Conservation (phyloP, 2,329 filamentous ascomycete species). For the Aspergillus clavatus region DNA sequence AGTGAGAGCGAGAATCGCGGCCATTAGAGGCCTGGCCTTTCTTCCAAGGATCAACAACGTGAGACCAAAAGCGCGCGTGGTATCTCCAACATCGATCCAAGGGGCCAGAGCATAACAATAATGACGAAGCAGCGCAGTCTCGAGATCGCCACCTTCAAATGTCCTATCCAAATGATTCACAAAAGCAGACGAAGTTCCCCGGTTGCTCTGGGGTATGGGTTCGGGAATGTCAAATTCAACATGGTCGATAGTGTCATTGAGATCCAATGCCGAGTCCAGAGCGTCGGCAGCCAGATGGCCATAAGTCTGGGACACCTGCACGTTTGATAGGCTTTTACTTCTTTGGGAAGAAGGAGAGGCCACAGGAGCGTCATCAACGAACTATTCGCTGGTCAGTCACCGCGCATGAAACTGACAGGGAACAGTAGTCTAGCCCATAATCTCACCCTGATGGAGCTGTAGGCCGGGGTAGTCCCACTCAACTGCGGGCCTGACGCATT, state of each 20-base stretch:
- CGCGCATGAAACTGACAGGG: neutral
- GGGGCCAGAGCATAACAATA: constrained; percentile 22
- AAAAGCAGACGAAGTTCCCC: neutral
- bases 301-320: no score
- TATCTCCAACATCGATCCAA: constrained; percentile 24
- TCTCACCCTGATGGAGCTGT: constrained; percentile 17
- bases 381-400: neutral
- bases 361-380: neutral
- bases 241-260: neutral
- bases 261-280: neutral
- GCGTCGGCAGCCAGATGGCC: no score
- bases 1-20: constrained; percentile 19
- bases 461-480: constrained; percentile 6
- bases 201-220: neutral
- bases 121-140: constrained; percentile 21
- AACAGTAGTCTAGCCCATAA: neutral
- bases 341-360: neutral
- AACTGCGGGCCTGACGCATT: constrained; percentile 4
- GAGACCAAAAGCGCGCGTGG: constrained; percentile 18
- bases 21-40: constrained; percentile 13
- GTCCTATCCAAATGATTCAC: constrained; percentile 1
- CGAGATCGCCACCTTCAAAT: constrained; percentile 8
- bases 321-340: neutral
- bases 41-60: constrained; percentile 19
- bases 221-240: neutral